Conservation (phyloP, 129 eudicot species). For the Helianthus annuus region DNA sequence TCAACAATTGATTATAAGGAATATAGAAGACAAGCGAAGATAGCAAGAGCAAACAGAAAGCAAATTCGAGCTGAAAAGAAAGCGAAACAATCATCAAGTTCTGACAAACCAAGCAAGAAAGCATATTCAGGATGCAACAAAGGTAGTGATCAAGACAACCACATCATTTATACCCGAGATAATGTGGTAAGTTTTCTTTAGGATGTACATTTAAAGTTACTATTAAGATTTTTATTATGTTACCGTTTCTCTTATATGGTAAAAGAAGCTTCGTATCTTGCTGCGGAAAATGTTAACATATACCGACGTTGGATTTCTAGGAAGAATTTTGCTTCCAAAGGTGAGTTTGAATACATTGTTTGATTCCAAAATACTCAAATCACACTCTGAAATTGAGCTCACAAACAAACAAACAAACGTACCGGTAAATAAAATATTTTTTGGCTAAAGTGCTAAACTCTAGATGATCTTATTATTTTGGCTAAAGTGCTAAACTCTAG, state of each 20-base stretch:
- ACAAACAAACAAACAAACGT: no score
- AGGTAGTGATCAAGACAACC: conserved; percentile 4
- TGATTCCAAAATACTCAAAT: background rate
- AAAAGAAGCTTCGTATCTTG: conserved; percentile 22
- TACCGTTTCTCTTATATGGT: conserved; percentile 22
- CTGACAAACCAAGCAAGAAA: background rate
- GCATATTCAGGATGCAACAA: background rate
- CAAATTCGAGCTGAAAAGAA: conserved; percentile 15
- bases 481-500: background rate
- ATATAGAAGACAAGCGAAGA: background rate
- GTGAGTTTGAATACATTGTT: conserved; percentile 19
- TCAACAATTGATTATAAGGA: background rate
- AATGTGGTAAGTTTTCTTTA: conserved; percentile 27
- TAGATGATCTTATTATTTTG: background rate
- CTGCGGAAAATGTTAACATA: conserved; percentile 23
- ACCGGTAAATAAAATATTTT: no score
- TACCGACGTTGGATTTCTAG: conserved; percentile 26
- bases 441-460: no score
- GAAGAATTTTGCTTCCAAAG: conserved; percentile 38
- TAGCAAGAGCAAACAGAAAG: conserved; percentile 33
- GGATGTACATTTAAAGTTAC: background rate
- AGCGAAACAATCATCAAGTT: conserved; percentile 1
- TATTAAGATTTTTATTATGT: background rate
- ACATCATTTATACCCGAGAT: conserved; percentile 14
- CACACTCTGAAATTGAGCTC: no score